Evolutionary conservation across 2,329 filamentous ascomycete species (phyloP).

Genomic region (Mollisiaceae sp.): DNA sequence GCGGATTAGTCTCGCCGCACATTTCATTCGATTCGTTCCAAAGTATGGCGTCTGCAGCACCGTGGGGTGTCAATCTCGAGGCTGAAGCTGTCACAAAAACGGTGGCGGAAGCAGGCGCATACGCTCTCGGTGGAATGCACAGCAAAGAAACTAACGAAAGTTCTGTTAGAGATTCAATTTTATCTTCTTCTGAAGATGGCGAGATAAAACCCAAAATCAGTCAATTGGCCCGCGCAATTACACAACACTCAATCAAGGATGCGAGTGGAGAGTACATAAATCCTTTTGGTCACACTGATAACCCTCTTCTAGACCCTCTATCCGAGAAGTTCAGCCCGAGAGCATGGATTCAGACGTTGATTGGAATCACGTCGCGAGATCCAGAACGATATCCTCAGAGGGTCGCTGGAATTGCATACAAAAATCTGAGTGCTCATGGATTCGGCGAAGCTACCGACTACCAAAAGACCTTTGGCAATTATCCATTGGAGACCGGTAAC

Average conservation of each 20-base stretch:
- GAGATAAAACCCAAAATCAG: constrained; percentile 31
- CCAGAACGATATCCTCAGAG: constrained; percentile 60
- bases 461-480: constrained; percentile 68
- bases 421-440: constrained; percentile 71
- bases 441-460: constrained; percentile 73
- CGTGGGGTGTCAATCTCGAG: background rate
- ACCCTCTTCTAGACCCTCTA: constrained; percentile 59
- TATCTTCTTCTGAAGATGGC: constrained; percentile 30
- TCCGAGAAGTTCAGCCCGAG: constrained; percentile 59
- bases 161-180: constrained; percentile 18
- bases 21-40: background rate
- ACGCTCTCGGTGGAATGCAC: background rate
- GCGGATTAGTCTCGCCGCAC: background rate
- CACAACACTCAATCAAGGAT: constrained; percentile 35
- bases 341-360: constrained; percentile 65
- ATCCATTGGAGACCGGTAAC: constrained; percentile 57
- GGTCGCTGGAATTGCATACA: constrained; percentile 68
- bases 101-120: background rate
- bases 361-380: constrained; percentile 52
- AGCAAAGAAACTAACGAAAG: constrained; percentile 13
- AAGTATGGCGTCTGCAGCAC: constrained; percentile 1
- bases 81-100: constrained; percentile 1
- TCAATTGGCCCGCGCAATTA: constrained; percentile 36
- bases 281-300: constrained; percentile 53
- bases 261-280: constrained; percentile 46